These are phyloP conservation scores for Polygonum maritimum DNA, from an alignment of 148 eudicot genomes.

Conservation along the genomic window DNA sequence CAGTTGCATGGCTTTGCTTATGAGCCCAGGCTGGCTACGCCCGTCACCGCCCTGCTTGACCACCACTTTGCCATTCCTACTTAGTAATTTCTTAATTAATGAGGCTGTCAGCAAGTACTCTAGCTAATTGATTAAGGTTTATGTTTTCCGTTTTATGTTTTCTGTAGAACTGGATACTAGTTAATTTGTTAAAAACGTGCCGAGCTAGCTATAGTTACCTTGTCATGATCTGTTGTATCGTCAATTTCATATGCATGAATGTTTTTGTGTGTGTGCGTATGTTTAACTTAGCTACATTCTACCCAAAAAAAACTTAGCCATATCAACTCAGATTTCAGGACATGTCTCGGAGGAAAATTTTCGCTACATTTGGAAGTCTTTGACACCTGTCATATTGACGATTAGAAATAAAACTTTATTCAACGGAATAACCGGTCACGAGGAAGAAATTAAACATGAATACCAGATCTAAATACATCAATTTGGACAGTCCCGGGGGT, in stretches of 20 bases:
- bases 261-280: no score
- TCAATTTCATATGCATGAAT: neutral
- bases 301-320: no score
- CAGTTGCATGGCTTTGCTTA: constrained; percentile 78
- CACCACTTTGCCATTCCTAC: constrained; percentile 45
- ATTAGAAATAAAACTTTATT: no score
- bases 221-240: neutral
- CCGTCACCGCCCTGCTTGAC: constrained; percentile 63
- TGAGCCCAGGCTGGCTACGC: constrained; percentile 72
- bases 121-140: neutral
- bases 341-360: no score
- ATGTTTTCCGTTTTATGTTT: neutral
- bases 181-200: neutral
- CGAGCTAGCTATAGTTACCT: neutral
- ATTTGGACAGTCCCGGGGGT: no score
- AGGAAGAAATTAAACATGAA: no score
- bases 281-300: no score
- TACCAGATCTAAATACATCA: no score
- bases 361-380: no score
- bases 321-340: no score
- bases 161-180: neutral
- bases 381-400: no score
- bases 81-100: neutral
- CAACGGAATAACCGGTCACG: no score
- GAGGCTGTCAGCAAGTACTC: neutral